Percentiles rank a stretch among this genome's conserved stretches.
phyloP scores from a whole-genome alignment of 495 filamentous ascomycete species.

The Talaromyces trachyspermus region DNA sequence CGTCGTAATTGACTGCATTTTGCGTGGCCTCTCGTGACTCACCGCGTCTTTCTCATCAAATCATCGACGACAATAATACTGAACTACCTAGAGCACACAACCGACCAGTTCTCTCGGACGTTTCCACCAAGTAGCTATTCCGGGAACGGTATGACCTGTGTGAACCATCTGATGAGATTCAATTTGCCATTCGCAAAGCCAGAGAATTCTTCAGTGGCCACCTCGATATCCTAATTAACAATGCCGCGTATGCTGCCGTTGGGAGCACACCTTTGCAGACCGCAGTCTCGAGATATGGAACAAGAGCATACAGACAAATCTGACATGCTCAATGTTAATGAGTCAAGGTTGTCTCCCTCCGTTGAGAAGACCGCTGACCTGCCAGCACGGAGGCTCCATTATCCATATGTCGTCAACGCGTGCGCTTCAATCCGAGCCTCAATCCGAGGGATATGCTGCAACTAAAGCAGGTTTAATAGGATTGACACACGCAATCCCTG shows the following conservation, averaged over 20 bases:
- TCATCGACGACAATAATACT: constrained; percentile 23
- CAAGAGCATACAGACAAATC: constrained; percentile 27
- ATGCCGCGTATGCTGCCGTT: constrained; percentile 15
- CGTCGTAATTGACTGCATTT: no score
- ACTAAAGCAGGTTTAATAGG: constrained; percentile 26
- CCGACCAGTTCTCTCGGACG: not conserved
- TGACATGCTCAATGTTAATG: constrained; percentile 26
- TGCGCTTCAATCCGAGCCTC: constrained; percentile 20
- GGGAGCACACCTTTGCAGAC: constrained; percentile 16
- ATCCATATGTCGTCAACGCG: constrained; percentile 24
- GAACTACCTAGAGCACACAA: constrained; percentile 23
- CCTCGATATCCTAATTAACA: constrained; percentile 24
- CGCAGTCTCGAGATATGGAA: constrained; percentile 24
- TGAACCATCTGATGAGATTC: constrained; percentile 18
- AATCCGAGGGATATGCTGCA: constrained; percentile 25
- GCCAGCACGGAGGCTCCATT: constrained; percentile 16
- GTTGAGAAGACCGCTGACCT: constrained; percentile 15
- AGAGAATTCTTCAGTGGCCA: constrained; percentile 19
- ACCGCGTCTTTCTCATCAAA: constrained; percentile 25
- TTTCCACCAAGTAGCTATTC: not conserved
- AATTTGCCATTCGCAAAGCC: constrained; percentile 12
- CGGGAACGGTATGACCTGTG: constrained; percentile 22
- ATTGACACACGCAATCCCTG: constrained; percentile 25
- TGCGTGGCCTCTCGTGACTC: constrained; percentile 17
- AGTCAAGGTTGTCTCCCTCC: constrained; percentile 26